Conservation (phyloP, 805 yeast species). For the Millerozyma acaciae region DNA sequence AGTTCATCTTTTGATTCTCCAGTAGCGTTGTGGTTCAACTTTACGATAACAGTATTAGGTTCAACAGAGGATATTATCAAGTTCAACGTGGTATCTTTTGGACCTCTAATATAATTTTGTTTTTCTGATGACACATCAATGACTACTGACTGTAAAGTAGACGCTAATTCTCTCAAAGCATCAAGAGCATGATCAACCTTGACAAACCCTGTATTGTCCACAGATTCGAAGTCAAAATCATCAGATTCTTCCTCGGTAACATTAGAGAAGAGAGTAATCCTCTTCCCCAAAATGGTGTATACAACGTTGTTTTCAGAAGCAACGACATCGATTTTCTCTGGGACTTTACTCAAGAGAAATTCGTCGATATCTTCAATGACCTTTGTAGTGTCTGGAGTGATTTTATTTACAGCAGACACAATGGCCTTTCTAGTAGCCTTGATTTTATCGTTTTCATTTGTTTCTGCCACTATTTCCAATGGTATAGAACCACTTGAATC, state of each 20-base stretch:
- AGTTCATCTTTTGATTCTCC: constrained; percentile 48
- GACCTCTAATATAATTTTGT: constrained; percentile 61
- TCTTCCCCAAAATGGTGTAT: constrained; percentile 54
- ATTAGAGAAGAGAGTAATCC: constrained; percentile 55
- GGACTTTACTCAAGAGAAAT: constrained; percentile 50
- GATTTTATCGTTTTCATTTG: constrained; percentile 43
- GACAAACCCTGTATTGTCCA: constrained; percentile 54
- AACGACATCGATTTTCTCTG: constrained; percentile 33
- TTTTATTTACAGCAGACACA: constrained; percentile 66
- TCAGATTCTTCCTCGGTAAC: constrained; percentile 29
- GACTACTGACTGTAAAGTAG: constrained; percentile 46
- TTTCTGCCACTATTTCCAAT: constrained; percentile 57
- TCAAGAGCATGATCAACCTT: constrained; percentile 54
- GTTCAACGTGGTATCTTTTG: constrained; percentile 55
- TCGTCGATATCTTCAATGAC: constrained; percentile 63
- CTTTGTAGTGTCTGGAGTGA: constrained; percentile 63
- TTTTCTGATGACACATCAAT: constrained; percentile 50
- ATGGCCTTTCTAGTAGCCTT: constrained; percentile 67
- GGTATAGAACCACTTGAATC: constrained; percentile 42
- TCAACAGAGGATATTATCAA: constrained; percentile 36
- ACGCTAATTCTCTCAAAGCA: constrained; percentile 55
- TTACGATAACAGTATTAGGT: constrained; percentile 41
- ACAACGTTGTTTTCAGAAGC: constrained; percentile 47
- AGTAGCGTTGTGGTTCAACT: constrained; percentile 39
- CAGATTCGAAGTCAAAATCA: constrained; percentile 69